Evolutionary conservation across 1,284 basidiomycete genomes (phyloP).

Genomic region (Ganoderma leucocontextum): DNA sequence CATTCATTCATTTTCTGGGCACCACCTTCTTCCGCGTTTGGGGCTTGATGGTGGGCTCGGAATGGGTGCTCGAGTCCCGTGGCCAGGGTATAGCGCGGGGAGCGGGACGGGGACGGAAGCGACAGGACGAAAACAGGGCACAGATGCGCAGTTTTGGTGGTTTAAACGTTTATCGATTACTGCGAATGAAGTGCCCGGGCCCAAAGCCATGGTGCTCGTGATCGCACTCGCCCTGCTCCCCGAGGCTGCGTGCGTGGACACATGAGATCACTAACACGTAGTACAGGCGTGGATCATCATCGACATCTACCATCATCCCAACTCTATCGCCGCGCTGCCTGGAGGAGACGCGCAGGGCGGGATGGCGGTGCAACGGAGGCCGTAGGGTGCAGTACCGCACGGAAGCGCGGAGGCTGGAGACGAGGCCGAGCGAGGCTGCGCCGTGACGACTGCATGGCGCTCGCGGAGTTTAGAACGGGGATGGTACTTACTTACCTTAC

Average conservation of each 20-base stretch:
- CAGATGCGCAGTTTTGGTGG: conserved; percentile 4
- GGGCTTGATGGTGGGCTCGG: neutral
- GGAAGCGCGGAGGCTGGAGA: conserved; percentile 1
- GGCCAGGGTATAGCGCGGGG: neutral
- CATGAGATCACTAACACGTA: neutral
- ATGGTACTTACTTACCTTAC: neutral
- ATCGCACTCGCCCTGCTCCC: conserved; percentile 1
- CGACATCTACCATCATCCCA: neutral
- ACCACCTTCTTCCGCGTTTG: neutral
- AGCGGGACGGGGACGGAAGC: conserved; percentile 1
- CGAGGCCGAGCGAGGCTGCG: neutral
- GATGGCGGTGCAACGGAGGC: neutral
- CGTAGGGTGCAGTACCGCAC: neutral
- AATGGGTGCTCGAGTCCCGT: neutral
- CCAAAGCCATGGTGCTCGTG: neutral
- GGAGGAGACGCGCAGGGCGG: neutral
- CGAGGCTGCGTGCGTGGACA: conserved; percentile 2
- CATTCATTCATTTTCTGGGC: neutral
- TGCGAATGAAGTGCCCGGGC: neutral
- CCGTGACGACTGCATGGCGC: neutral
- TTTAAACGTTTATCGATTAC: neutral
- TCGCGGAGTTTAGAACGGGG: neutral
- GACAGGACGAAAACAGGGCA: neutral
- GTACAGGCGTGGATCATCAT: neutral
- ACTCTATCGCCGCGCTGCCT: neutral